Evolutionary conservation across 306 rosid species (phyloP).

Genomic region (Sechiopsis laciniata): DNA sequence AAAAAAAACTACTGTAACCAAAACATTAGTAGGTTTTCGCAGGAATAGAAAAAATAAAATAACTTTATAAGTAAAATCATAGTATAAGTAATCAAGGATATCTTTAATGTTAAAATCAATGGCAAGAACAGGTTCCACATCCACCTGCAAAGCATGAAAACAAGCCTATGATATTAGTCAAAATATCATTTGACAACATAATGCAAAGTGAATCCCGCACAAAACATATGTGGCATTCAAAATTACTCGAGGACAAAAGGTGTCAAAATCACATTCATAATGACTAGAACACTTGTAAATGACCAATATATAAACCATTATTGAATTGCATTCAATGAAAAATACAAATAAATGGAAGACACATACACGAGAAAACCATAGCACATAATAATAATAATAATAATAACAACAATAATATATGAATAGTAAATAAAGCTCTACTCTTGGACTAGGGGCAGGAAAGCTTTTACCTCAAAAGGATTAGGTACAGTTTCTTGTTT

Average conservation of each 20-base stretch:
- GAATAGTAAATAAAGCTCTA: not conserved
- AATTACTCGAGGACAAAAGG: not conserved
- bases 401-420: not conserved
- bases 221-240: not conserved
- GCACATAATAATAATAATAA: not conserved
- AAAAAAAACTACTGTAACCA: no score
- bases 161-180: constrained; percentile 18
- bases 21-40: not conserved
- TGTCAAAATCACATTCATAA: not conserved
- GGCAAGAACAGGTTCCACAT: constrained; percentile 72
- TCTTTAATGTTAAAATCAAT: constrained; percentile 81
- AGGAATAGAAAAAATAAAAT: not conserved
- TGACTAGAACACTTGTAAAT: not conserved
- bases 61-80: not conserved
- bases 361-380: not conserved
- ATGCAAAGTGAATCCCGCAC: not conserved
- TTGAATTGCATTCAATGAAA: not conserved
- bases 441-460: not conserved
- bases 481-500: constrained; percentile 52
- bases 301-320: not conserved
- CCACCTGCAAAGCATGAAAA: constrained; percentile 50
- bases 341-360: constrained; percentile 2
- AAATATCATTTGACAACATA: constrained; percentile 10
- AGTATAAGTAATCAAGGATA: constrained; percentile 49
- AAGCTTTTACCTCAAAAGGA: constrained; percentile 50